Percentiles rank a stretch among this genome's conserved stretches.
phyloP scores from a whole-genome alignment of 208 protist species.

The Wallacemonas rigidus region DNA sequence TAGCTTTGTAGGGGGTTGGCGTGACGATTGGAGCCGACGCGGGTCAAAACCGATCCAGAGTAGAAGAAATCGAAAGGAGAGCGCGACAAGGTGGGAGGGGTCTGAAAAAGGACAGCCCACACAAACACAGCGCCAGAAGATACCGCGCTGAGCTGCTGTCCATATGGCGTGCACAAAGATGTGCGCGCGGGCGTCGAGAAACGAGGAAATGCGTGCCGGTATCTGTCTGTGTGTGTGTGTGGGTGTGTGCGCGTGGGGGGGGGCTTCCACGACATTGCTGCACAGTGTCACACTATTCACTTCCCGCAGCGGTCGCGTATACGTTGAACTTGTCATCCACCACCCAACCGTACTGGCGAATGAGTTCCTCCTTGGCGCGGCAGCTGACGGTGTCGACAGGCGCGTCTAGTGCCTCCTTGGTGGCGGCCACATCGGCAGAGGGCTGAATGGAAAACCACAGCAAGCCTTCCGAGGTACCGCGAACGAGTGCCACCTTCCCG shows the following conservation, averaged over 20 bases:
- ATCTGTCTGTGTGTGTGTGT: no score
- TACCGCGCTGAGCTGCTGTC: no score
- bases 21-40: not conserved
- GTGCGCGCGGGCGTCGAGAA: no score
- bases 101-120: no score
- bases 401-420: conserved; percentile 51
- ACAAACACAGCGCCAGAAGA: no score
- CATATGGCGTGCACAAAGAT: no score
- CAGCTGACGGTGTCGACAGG: conserved; percentile 83
- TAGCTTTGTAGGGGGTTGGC: no score
- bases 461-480: conserved; percentile 66
- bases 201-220: no score
- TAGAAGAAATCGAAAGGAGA: not conserved
- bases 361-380: conserved; percentile 79
- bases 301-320: conserved; percentile 4
- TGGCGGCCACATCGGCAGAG: conserved; percentile 49
- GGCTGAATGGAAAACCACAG: conserved; percentile 83
- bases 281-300: not conserved
- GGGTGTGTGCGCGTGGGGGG: no score
- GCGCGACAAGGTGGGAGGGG: no score
- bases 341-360: conserved; percentile 89
- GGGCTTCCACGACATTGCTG: no score
- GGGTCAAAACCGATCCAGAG: not conserved
- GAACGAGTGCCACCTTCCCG: conserved; percentile 81
- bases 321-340: conserved; percentile 60